Evolutionary conservation across 495 filamentous ascomycete species (phyloP).

Genomic region (Penicillium manginii): DNA sequence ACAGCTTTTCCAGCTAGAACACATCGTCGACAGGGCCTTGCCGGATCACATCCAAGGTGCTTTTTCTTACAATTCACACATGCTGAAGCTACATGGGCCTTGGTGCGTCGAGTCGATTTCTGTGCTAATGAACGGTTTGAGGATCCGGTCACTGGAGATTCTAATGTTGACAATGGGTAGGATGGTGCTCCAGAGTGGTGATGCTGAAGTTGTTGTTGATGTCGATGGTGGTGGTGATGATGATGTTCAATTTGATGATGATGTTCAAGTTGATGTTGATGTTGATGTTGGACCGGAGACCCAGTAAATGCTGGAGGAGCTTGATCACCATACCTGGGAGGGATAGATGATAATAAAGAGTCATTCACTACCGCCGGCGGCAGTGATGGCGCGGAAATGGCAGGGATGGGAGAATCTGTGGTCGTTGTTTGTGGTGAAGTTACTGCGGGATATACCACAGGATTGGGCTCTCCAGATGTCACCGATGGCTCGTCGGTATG

Average conservation of each 20-base stretch:
- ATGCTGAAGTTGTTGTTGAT: constrained; percentile 1
- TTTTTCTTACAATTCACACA: constrained; percentile 98
- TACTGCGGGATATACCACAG: constrained; percentile 50
- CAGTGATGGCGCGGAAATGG: constrained; percentile 21
- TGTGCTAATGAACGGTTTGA: constrained; percentile 43
- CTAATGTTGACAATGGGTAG: constrained; percentile 36
- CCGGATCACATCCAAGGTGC: constrained; percentile 79
- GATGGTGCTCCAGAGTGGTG: constrained; percentile 33
- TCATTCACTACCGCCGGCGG: constrained; percentile 24
- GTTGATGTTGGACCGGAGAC: constrained; percentile 12
- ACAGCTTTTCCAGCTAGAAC: constrained; percentile 68
- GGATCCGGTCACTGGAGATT: constrained; percentile 25
- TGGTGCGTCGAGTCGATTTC: constrained; percentile 80
- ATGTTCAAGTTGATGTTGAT: background rate
- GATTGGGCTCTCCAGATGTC: constrained; percentile 57
- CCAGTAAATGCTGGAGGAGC: constrained; percentile 35
- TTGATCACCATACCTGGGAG: constrained; percentile 28
- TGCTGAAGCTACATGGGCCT: constrained; percentile 94
- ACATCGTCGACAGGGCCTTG: constrained; percentile 65
- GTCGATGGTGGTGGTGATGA: background rate
- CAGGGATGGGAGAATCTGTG: constrained; percentile 18
- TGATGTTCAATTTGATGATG: background rate
- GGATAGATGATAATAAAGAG: constrained; percentile 20
- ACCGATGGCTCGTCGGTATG: constrained; percentile 64
- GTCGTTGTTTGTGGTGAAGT: constrained; percentile 33